Evolutionary conservation across 192 early-diverging fungal genomes (phyloP).

Genomic region (Chytriomyces hyalinus): DNA sequence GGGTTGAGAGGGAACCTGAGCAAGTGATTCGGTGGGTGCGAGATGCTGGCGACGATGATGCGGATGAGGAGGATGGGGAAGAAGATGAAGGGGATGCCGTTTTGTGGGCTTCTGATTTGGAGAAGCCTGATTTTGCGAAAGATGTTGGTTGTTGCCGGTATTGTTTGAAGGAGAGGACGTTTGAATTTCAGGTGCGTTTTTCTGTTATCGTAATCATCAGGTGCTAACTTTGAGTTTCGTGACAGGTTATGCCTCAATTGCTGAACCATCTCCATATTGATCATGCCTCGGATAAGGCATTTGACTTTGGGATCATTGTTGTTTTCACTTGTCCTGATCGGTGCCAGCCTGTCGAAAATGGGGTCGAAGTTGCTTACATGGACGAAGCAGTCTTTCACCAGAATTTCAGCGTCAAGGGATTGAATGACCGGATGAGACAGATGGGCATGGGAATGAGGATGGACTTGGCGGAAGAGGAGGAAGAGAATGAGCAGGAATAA

Average conservation of each 20-base stretch:
- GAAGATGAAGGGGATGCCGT: constrained; percentile 58
- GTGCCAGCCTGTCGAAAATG: constrained; percentile 62
- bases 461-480: not conserved
- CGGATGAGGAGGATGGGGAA: constrained; percentile 43
- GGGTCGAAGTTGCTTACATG: constrained; percentile 50
- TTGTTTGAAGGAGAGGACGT: constrained; percentile 75
- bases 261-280: constrained; percentile 79
- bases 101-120: constrained; percentile 78
- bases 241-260: constrained; percentile 84
- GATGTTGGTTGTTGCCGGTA: constrained; percentile 71
- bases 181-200: constrained; percentile 84
- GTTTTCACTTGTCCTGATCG: constrained; percentile 85
- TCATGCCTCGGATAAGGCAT: constrained; percentile 65
- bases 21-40: constrained; percentile 81
- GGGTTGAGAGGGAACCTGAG: constrained; percentile 73
- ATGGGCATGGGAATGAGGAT: not conserved
- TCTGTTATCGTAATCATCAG: not conserved
- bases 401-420: constrained; percentile 83
- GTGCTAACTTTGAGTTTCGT: not conserved
- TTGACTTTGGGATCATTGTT: constrained; percentile 92
- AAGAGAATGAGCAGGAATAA: not conserved
- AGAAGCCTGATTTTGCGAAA: constrained; percentile 53
- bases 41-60: not conserved
- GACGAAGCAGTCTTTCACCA: constrained; percentile 77
- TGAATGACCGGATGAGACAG: constrained; percentile 54